phyloP scores from a whole-genome alignment of 2,329 filamentous ascomycete genomes.

The Colletotrichum chrysophilum region DNA sequence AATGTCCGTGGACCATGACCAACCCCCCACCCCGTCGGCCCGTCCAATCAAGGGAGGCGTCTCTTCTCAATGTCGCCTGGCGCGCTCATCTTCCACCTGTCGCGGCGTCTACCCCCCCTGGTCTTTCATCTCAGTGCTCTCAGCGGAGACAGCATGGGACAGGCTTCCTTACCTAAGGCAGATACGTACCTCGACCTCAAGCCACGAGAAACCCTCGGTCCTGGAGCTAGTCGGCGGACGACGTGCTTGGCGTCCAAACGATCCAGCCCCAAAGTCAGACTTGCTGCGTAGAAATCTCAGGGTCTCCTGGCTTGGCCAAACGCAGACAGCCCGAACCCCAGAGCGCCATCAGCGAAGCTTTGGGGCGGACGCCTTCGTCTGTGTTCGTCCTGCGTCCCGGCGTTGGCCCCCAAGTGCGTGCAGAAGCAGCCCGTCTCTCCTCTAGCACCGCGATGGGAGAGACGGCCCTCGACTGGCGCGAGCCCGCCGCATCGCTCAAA shows the following conservation, averaged over 20 bases:
- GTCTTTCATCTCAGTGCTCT: neutral
- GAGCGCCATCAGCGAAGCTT: conserved; percentile 1
- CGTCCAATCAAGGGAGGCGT: neutral
- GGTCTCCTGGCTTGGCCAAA: neutral
- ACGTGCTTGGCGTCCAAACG: neutral
- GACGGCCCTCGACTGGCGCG: neutral
- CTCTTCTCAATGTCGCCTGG: neutral
- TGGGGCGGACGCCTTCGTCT: conserved; percentile 4
- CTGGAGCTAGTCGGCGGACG: neutral
- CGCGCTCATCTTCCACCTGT: neutral
- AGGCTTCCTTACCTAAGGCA: neutral
- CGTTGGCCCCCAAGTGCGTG: neutral
- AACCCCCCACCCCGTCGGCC: neutral
- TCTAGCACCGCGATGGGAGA: neutral
- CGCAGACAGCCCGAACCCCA: neutral
- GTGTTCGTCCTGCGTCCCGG: neutral
- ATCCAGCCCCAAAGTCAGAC: neutral
- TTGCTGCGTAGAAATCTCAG: neutral
- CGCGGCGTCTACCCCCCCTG: neutral
- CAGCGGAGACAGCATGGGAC: neutral
- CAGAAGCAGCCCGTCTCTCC: neutral
- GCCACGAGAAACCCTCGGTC: neutral
- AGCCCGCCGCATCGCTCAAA: neutral
- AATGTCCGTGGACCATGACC: neutral
- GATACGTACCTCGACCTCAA: neutral